Conservation (phyloP, 345 rosid genomes). For the Corchorus capsularis region DNA sequence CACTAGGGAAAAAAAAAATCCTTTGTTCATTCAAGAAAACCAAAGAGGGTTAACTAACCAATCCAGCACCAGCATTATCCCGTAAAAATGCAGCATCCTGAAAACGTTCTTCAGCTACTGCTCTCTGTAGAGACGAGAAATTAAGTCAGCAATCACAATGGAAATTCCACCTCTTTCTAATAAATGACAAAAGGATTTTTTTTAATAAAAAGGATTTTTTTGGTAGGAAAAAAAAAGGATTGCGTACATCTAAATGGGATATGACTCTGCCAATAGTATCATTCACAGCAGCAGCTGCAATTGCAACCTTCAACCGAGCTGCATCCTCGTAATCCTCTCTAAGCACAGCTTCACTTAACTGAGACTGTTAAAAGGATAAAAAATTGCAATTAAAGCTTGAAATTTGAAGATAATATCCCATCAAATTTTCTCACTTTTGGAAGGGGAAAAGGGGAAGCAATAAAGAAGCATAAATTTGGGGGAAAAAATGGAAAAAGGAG, state of each 20-base stretch:
- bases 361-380: slow-evolving; percentile 48
- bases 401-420: not conserved
- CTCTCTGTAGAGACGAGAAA: slow-evolving; percentile 53
- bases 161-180: not conserved
- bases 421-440: not conserved
- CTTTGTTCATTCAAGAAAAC: not conserved
- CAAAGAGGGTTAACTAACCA: slow-evolving; percentile 52
- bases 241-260: slow-evolving; percentile 57
- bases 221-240: not conserved
- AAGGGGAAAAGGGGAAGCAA: too few species aligned
- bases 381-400: not conserved
- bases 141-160: slow-evolving; percentile 14
- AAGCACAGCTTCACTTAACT: slow-evolving; percentile 53
- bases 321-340: slow-evolving; percentile 84
- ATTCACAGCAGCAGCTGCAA: slow-evolving; percentile 79
- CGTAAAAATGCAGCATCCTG: slow-evolving; percentile 77
- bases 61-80: slow-evolving; percentile 86
- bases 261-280: slow-evolving; percentile 81
- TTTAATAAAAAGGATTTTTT: not conserved
- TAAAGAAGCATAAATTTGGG: not conserved
- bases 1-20: not conserved
- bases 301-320: slow-evolving; percentile 82
- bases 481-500: not conserved
- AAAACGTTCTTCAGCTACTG: slow-evolving; percentile 70
- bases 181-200: not conserved